These are phyloP conservation scores for Fusarium poae DNA, from an alignment of 2,329 filamentous ascomycete species.

Conservation along the genomic window DNA sequence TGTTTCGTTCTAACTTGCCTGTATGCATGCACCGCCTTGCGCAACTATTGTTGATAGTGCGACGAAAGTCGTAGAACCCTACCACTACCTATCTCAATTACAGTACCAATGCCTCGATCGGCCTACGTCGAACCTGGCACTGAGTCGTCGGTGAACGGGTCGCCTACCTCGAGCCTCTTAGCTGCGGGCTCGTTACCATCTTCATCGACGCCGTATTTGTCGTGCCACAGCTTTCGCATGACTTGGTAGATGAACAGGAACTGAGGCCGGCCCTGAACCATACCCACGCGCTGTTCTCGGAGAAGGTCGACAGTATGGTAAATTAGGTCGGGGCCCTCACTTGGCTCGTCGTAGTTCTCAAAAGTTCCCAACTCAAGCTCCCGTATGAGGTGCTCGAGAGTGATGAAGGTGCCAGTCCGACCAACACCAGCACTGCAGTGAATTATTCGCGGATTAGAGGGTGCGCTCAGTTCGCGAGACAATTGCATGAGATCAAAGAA, in stretches of 20 bases:
- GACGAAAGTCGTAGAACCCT: conserved; percentile 18
- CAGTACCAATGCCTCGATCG: conserved; percentile 11
- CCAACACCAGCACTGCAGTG: conserved; percentile 95
- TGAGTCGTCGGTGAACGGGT: conserved; percentile 56
- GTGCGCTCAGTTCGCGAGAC: conserved; percentile 69
- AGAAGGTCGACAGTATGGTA: conserved; percentile 83
- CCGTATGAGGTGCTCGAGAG: conserved; percentile 88
- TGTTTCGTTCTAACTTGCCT: conserved; percentile 10
- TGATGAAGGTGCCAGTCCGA: conserved; percentile 94
- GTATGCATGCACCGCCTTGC: conserved; percentile 2
- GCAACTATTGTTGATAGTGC: conserved; percentile 17
- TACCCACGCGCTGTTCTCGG: conserved; percentile 88
- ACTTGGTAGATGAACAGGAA: conserved; percentile 92
- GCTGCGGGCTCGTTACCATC: conserved; percentile 61
- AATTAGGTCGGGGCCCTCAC: conserved; percentile 71
- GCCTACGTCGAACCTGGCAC: conserved; percentile 30
- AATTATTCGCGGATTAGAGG: conserved; percentile 77
- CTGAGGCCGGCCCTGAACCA: conserved; percentile 92
- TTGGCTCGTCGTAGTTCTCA: conserved; percentile 58
- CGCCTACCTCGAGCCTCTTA: conserved; percentile 66
- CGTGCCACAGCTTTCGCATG: conserved; percentile 78
- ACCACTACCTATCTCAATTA: conserved; percentile 14
- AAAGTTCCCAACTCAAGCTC: conserved; percentile 83
- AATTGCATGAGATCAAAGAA: conserved; percentile 78
- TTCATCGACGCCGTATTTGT: conserved; percentile 66